Evolutionary conservation across 257 asterid genomes (phyloP).

Genomic region (Thymus mandschuricus): DNA sequence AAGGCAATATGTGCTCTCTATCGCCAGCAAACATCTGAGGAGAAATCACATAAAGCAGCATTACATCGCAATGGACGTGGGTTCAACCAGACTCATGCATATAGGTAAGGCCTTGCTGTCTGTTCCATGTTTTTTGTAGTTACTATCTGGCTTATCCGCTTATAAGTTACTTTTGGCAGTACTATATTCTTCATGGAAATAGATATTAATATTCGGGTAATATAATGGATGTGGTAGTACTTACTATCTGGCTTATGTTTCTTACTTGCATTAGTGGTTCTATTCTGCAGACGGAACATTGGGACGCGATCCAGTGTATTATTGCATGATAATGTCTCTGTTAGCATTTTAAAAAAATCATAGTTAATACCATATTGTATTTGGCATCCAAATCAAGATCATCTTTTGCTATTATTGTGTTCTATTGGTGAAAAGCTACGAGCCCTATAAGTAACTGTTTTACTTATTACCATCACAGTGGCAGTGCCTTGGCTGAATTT

Average conservation of each 20-base stretch:
- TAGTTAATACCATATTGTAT: not conserved
- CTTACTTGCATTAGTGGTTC: too few species aligned
- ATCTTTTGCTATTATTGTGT: not conserved
- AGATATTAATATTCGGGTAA: not conserved
- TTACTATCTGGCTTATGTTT: too few species aligned
- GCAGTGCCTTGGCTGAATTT: constrained; percentile 62
- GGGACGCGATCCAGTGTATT: too few species aligned
- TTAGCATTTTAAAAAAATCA: too few species aligned
- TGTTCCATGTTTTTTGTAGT: not conserved
- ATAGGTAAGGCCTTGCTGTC: constrained; percentile 34
- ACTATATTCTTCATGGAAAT: not conserved
- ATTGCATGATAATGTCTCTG: not conserved
- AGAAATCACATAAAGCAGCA: constrained; percentile 48
- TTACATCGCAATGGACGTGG: constrained; percentile 51
- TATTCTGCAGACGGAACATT: too few species aligned
- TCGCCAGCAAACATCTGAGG: constrained; percentile 63
- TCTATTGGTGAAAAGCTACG: not conserved
- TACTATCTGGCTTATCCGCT: not conserved
- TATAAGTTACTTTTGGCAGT: not conserved
- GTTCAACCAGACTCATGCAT: constrained; percentile 61
- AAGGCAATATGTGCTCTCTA: constrained; percentile 72
- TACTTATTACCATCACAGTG: constrained; percentile 43
- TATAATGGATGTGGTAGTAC: not conserved
- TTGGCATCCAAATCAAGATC: not conserved
- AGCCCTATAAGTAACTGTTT: constrained; percentile 8